Base-by-base conservation (phyloP, 2,329 filamentous ascomycete species). In the Cercospora canescens region DNA sequence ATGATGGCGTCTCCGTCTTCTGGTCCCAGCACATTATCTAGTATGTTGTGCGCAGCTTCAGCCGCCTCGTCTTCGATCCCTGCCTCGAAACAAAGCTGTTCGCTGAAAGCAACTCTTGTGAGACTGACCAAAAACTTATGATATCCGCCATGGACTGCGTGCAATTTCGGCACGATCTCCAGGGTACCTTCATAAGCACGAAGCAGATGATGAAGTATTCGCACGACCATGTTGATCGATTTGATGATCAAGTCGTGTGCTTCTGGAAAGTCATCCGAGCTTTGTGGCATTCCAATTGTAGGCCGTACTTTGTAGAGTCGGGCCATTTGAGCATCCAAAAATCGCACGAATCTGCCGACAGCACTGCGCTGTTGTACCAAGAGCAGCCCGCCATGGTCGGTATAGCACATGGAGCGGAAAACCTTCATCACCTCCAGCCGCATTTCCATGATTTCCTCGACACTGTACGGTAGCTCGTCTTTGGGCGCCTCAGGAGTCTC, bases 51-150 rank as follows among this genome's bases (percentile, higher is more conserved):
- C 3, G 95, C 94, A 78, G 90, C 88, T 69, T 94, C 91, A 1
- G 90, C 87, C 1, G 93, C 92, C 69, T 92, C 91, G 30, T 90
- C 87, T 37, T 91, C 90, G 61, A 96, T 90, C 0, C 89, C 89
- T 1, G 84, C 83, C 78, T 97, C 93, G 30, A 96, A 84, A 11
- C 95, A 86, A 8, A 91, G 78, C 32, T 92, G 90, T 67, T 96
- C 92, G 6, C 88, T 89, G 76, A 97, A 97, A 0, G 92, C 93
- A n/a, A 98, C 81, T 48, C 94, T 82, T 0, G 92, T 93, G 52
- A 99, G 81, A 2, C 88, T 88, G 9, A 97, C 86, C 1, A 96
- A 82, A 73, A 96, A 94, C 60, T 93, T 93, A 74, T 97, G 93
- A 60, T 88, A 87, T 0, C 89, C 91, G 3, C 92, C 92, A 5